A percentile compares a stretch with the other conserved stretches of the same genome.
These are phyloP conservation scores for Lasiosphaeria miniovina DNA, from an alignment of 495 filamentous ascomycete genomes.

Conservation along the genomic window DNA sequence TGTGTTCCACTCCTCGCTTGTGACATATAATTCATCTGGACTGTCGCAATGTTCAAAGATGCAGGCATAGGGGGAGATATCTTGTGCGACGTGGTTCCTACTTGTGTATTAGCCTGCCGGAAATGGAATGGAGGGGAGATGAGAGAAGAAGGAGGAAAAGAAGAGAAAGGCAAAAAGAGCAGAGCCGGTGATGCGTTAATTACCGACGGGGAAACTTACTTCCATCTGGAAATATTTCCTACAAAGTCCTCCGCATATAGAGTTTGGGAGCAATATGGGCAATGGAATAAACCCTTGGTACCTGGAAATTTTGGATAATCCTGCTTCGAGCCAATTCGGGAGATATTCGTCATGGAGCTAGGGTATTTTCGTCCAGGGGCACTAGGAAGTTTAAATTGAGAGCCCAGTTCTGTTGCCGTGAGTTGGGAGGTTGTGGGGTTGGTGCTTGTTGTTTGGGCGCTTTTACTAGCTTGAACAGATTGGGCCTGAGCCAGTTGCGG, in stretches of 20 bases:
- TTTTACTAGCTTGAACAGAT: background rate
- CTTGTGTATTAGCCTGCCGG: background rate
- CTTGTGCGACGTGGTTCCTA: background rate
- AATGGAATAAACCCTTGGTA: slow-evolving; percentile 1
- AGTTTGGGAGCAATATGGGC: background rate
- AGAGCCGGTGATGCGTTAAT: too few relatives aligned
- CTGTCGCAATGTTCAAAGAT: background rate
- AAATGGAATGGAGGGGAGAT: background rate
- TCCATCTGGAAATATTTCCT: background rate
- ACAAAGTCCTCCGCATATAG: background rate
- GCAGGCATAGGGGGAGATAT: background rate
- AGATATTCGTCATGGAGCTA: background rate
- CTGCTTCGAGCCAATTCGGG: background rate
- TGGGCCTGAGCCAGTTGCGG: too few relatives aligned
- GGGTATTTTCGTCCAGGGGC: background rate
- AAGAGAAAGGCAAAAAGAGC: background rate
- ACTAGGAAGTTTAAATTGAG: background rate
- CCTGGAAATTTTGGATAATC: background rate
- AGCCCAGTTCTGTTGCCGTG: background rate
- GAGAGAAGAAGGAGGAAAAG: background rate
- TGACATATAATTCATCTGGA: background rate
- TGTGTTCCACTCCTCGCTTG: slow-evolving; percentile 1
- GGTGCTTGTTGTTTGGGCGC: background rate
- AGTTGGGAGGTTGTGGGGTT: background rate
- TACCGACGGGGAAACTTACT: too few relatives aligned